A percentile compares a stretch with the other conserved stretches of the same genome.
Conservation (phyloP, 2,329 filamentous ascomycete genomes). For the Aspergillus caelatus region DNA sequence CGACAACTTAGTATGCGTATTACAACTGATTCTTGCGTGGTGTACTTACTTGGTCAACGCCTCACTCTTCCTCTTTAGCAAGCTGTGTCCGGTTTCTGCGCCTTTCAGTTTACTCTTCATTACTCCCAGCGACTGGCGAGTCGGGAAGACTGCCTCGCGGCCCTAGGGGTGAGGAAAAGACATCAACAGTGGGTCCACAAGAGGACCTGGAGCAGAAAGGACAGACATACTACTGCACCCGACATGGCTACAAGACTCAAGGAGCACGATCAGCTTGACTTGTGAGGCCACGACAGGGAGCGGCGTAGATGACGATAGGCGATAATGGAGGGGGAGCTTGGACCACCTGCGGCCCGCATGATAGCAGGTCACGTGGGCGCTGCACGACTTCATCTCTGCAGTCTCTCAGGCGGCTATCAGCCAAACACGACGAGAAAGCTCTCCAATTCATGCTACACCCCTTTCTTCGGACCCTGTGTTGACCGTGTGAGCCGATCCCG, state of each 20-base stretch:
- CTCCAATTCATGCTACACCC: slow-evolving; percentile 30
- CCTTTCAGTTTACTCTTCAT: slow-evolving; percentile 99
- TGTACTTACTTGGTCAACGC: slow-evolving; percentile 84
- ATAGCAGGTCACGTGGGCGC: slow-evolving; percentile 29
- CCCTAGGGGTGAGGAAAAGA: slow-evolving; percentile 59
- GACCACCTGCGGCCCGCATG: slow-evolving; percentile 25
- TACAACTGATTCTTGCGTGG: not conserved
- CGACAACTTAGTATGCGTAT: not conserved
- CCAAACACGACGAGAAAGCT: slow-evolving; percentile 31
- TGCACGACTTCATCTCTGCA: slow-evolving; percentile 31
- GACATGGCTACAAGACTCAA: slow-evolving; percentile 28
- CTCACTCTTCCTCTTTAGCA: slow-evolving; percentile 97
- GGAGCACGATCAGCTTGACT: slow-evolving; percentile 6
- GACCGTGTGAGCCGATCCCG: slow-evolving; percentile 38
- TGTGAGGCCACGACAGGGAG: slow-evolving; percentile 20
- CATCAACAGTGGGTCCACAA: not conserved
- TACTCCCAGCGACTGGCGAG: slow-evolving; percentile 90
- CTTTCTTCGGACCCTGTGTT: slow-evolving; percentile 29
- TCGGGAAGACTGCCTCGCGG: slow-evolving; percentile 95
- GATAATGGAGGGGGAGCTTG: slow-evolving; percentile 26
- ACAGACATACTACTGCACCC: slow-evolving; percentile 36
- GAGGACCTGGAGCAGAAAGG: not conserved
- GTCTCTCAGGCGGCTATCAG: slow-evolving; percentile 14
- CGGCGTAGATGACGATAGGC: slow-evolving; percentile 32
- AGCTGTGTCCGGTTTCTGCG: slow-evolving; percentile 84